These are phyloP conservation scores for Sordaria brevicollis DNA, from an alignment of 495 filamentous ascomycete genomes.

Conservation along the genomic window DNA sequence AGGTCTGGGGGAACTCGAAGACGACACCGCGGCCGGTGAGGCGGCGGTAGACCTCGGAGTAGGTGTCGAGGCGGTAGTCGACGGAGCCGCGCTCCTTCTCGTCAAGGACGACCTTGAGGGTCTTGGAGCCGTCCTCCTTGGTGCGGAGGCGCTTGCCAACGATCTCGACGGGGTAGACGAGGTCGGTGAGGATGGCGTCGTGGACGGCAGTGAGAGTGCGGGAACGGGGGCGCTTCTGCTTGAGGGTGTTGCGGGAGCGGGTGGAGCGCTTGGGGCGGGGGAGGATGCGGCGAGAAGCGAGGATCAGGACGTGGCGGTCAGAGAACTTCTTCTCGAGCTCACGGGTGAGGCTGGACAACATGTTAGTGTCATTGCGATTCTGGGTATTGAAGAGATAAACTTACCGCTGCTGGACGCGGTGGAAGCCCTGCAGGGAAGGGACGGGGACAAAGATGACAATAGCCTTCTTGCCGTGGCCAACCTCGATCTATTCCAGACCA, in stretches of 20 bases:
- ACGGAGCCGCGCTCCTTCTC: conserved; percentile 99
- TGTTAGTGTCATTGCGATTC: conserved; percentile 12
- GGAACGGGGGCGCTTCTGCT: conserved; percentile 95
- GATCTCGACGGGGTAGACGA: conserved; percentile 99
- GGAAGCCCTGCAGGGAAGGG: conserved; percentile 88
- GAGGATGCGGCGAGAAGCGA: conserved; percentile 96
- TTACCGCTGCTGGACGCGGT: conserved; percentile 98
- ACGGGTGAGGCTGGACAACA: conserved; percentile 71
- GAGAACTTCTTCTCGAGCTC: conserved; percentile 99
- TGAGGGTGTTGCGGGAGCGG: conserved; percentile 86
- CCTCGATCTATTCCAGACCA: conserved; percentile 77
- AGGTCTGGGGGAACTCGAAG: conserved; percentile 93
- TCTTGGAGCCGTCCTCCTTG: conserved; percentile 94
- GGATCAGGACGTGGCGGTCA: conserved; percentile 97
- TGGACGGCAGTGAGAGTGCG: conserved; percentile 96
- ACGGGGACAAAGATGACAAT: conserved; percentile 99
- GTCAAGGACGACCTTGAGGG: conserved; percentile 94
- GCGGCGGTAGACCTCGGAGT: conserved; percentile 95
- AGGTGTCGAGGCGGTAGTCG: conserved; percentile 97
- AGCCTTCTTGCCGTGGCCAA: conserved; percentile 99
- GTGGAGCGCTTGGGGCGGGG: conserved; percentile 92
- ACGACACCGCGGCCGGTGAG: conserved; percentile 86
- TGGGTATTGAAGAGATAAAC: conserved; percentile 14
- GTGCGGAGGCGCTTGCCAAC: conserved; percentile 96
- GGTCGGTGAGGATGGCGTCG: conserved; percentile 88